These are phyloP conservation scores for Aureobasidium sp. DNA, from an alignment of 2,329 filamentous ascomycete species.

Conservation along the genomic window DNA sequence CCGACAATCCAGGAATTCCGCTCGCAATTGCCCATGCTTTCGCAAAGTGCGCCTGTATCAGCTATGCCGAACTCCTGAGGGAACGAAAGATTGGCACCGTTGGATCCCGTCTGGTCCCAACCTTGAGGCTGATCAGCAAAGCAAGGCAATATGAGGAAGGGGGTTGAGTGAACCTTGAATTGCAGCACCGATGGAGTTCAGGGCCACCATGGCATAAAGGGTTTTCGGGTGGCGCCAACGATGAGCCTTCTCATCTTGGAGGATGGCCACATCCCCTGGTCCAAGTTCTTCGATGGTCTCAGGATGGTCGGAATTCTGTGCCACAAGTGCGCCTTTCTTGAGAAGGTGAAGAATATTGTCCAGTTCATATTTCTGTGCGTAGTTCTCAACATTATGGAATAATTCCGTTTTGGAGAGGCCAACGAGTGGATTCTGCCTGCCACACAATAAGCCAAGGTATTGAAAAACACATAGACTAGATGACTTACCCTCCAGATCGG, in stretches of 20 bases:
- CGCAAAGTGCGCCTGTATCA: constrained; percentile 34
- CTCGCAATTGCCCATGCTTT: constrained; percentile 18
- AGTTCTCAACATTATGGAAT: too few species aligned
- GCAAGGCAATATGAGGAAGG: too few species aligned
- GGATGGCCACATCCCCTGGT: constrained; percentile 32
- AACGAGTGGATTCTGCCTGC: too few species aligned
- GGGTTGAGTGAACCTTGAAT: too few species aligned
- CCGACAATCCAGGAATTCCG: constrained; percentile 52
- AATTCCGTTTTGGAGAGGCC: too few species aligned
- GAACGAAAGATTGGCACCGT: constrained; percentile 46
- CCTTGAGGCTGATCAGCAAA: constrained; percentile 26
- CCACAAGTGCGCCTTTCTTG: constrained; percentile 41
- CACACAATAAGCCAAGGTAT: too few species aligned
- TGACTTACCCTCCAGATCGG: too few species aligned
- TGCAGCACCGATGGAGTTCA: constrained; percentile 38
- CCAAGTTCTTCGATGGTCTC: constrained; percentile 36
- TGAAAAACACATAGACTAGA: too few species aligned
- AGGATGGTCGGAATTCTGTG: constrained; percentile 39
- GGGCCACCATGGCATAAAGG: constrained; percentile 43
- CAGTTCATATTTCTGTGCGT: constrained; percentile 23
- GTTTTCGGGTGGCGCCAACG: constrained; percentile 42
- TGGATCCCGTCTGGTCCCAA: constrained; percentile 47
- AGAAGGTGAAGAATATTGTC: constrained; percentile 33
- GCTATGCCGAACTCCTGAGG: constrained; percentile 30
- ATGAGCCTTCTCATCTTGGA: constrained; percentile 39